phyloP scores from a whole-genome alignment of 2,329 filamentous ascomycete species.

The Phyllosticta citriasiana region DNA sequence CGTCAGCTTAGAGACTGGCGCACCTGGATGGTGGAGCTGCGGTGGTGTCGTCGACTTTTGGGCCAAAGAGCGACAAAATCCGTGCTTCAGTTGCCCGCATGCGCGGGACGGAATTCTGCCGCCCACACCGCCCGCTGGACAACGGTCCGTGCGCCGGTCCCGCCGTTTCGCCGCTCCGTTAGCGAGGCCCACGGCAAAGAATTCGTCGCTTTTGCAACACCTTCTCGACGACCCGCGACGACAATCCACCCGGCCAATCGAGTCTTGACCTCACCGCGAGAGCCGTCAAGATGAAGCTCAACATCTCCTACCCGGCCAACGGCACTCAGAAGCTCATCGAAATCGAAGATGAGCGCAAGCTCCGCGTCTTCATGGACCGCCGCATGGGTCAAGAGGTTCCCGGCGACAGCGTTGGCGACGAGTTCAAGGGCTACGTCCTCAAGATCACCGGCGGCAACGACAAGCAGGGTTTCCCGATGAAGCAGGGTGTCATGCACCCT shows the following conservation, averaged over 20 bases:
- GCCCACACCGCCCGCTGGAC: slow-evolving; percentile 1
- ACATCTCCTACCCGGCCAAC: slow-evolving; percentile 90
- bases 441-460: slow-evolving; percentile 99
- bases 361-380: slow-evolving; percentile 98
- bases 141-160: background rate
- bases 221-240: slow-evolving; percentile 9
- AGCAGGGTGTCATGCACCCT: slow-evolving; percentile 99
- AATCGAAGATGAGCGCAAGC: slow-evolving; percentile 98
- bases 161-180: slow-evolving; percentile 5
- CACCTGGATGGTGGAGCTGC: slow-evolving; percentile 2
- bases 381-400: slow-evolving; percentile 89
- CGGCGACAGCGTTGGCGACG: slow-evolving; percentile 91
- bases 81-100: background rate
- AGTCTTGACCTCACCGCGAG: slow-evolving; percentile 8
- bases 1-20: background rate
- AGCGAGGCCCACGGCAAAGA: slow-evolving; percentile 9
- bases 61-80: slow-evolving; percentile 6
- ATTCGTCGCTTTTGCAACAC: slow-evolving; percentile 1
- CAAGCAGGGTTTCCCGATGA: slow-evolving; percentile 99
- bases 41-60: background rate
- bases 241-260: slow-evolving; percentile 3
- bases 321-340: slow-evolving; percentile 99
- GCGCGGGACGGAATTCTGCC: background rate
- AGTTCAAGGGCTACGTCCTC: slow-evolving; percentile 99
- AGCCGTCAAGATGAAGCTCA: slow-evolving; percentile 57